Evolutionary conservation across 345 rosid genomes (phyloP).

Genomic region (Physaria fendleri): DNA sequence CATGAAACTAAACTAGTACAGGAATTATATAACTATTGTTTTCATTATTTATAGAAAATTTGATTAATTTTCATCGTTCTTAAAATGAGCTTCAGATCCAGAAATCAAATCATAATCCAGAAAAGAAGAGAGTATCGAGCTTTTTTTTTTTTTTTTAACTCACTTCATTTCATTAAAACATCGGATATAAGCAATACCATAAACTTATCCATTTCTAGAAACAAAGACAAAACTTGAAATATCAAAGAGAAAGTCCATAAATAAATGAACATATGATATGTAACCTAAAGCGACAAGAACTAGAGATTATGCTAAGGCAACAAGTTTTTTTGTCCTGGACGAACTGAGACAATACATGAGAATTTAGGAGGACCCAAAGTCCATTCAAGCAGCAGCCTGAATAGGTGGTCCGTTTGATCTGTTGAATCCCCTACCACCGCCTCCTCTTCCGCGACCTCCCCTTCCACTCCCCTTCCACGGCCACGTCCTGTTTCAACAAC

Average conservation of each 20-base stretch:
- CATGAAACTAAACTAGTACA: no score
- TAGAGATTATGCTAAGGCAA: slow-evolving; percentile 39
- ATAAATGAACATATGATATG: slow-evolving; percentile 26
- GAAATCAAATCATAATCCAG: no score
- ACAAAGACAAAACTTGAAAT: slow-evolving; percentile 8
- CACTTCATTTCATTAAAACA: no score
- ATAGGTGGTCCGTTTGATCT: slow-evolving; percentile 29
- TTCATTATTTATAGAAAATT: no score
- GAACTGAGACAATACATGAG: neutral
- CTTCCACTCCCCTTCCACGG: slow-evolving; percentile 48
- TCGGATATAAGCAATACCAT: no score
- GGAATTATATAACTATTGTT: no score
- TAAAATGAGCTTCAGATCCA: no score
- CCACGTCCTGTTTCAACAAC: slow-evolving; percentile 51
- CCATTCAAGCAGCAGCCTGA: slow-evolving; percentile 24
- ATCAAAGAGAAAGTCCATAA: slow-evolving; percentile 20
- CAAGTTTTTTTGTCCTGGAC: slow-evolving; percentile 41
- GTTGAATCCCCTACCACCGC: slow-evolving; percentile 35
- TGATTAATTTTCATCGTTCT: no score
- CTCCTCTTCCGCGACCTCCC: slow-evolving; percentile 63
- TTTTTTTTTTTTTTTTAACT: no score
- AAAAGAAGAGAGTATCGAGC: no score
- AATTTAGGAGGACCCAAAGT: neutral
- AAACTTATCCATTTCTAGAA: neutral
- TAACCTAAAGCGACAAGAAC: slow-evolving; percentile 18